A percentile compares a stretch with the other conserved stretches of the same genome.
phyloP scores from a whole-genome alignment of 2,329 filamentous ascomycete species.

The Myotisia sp. region DNA sequence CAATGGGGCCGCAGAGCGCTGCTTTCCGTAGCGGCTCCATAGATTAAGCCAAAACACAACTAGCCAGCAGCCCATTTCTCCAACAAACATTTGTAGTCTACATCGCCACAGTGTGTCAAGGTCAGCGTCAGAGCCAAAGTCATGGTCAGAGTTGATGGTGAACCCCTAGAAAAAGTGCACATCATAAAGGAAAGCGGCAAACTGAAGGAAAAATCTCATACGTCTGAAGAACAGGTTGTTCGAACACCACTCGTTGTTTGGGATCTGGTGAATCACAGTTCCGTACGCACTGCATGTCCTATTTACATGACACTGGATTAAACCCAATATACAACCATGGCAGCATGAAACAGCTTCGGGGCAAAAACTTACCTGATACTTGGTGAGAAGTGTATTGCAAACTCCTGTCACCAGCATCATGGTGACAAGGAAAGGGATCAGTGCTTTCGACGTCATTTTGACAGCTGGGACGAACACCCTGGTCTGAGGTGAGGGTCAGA shows the following conservation, averaged over 20 bases:
- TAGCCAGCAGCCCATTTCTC: slow-evolving; percentile 91
- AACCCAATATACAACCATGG: too few relatives aligned
- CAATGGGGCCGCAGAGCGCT: slow-evolving; percentile 27
- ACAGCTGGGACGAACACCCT: too few relatives aligned
- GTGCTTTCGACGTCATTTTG: slow-evolving; percentile 59
- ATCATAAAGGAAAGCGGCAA: too few relatives aligned
- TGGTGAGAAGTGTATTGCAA: slow-evolving; percentile 92
- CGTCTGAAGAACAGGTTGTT: slow-evolving; percentile 92
- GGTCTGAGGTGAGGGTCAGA: too few relatives aligned
- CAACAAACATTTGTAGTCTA: slow-evolving; percentile 84
- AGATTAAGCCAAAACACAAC: slow-evolving; percentile 60
- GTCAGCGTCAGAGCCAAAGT: too few relatives aligned
- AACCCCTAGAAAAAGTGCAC: too few relatives aligned
- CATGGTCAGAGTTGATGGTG: too few relatives aligned
- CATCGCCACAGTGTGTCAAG: not conserved
- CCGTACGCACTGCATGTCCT: slow-evolving; percentile 91
- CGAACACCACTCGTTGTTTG: slow-evolving; percentile 57
- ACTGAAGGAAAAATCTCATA: slow-evolving; percentile 17
- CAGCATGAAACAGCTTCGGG: slow-evolving; percentile 4
- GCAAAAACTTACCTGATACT: slow-evolving; percentile 61
- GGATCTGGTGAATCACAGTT: slow-evolving; percentile 64
- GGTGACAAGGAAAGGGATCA: slow-evolving; percentile 72
- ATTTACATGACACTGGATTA: not conserved
- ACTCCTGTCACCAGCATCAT: slow-evolving; percentile 97
- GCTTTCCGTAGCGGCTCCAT: slow-evolving; percentile 43